Base-by-base conservation (phyloP, 495 filamentous ascomycete species). In the Melanomma pulvis-pyrius region DNA sequence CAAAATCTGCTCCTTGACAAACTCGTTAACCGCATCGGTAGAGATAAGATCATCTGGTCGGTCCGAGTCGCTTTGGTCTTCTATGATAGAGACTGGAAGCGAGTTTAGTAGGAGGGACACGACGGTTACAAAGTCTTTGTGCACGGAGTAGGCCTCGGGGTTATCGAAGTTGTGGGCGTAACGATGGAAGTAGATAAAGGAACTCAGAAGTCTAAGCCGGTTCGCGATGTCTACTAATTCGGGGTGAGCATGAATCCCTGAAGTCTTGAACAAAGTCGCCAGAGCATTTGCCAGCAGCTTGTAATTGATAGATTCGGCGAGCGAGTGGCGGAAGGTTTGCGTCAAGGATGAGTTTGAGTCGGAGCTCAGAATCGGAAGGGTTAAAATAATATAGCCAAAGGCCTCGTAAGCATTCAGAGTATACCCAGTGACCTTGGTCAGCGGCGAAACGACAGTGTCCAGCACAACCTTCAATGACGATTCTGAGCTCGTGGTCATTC, bases 101-200 rank as follows among this genome's bases (percentile, higher is more conserved):
- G 82, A 85, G 41, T 79, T 80, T 12, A 93, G 77, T 21, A 92
- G 74, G 8, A 79, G 76, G 7, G 89, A 88, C 9, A 96, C 80
- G 13, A 90, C 83, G 48, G 80, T 79, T 24, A 92, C 79, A 71
- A 88, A 90, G 49, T 82, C 82, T 34, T 86, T 80, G 65, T 88
- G 70, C 15, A 83, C 76, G 13, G 78, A 69, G 58, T 76, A 76
- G 13, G 70, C 72, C 44, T 71, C 66, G 26, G 72, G 56, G 7
- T 63, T 80, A 74, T 64, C 57, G 78, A 74, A 72, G 26, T 81
- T 79, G 52, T 83, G 71, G 36, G 79, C 77, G 68, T 79, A 73
- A 17, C 84, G 82, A 67, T 89, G 85, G 49, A 96, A 84, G 69
- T 83, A 90, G 53, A 97, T 89, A 32, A 54, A 90, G 22, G 89